These are phyloP conservation scores for Apostasia shenzhenica DNA, from an alignment of 106 monocot genomes.

Conservation along the genomic window DNA sequence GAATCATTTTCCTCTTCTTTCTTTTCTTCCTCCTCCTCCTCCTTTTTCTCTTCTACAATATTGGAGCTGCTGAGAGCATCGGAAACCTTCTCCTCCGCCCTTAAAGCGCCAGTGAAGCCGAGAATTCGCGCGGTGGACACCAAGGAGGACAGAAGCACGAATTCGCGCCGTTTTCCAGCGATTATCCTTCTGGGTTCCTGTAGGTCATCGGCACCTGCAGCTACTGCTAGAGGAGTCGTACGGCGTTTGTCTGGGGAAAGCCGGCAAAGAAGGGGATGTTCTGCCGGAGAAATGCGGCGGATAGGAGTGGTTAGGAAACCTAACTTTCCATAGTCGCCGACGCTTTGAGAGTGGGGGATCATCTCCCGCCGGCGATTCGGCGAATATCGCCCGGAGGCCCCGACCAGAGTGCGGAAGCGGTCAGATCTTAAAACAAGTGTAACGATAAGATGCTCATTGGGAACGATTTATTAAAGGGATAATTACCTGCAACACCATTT, in stretches of 20 bases:
- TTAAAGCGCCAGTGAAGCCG: slow-evolving; percentile 15
- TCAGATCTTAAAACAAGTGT: background rate
- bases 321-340: slow-evolving; percentile 13
- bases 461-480: too few species aligned
- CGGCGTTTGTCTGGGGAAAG: slow-evolving; percentile 7
- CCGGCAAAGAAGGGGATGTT: background rate
- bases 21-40: slow-evolving; percentile 14
- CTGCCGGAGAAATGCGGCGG: background rate
- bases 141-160: slow-evolving; percentile 52
- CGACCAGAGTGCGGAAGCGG: background rate
- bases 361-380: slow-evolving; percentile 11
- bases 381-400: background rate
- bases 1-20: slow-evolving; percentile 21
- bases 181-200: background rate
- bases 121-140: slow-evolving; percentile 24
- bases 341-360: slow-evolving; percentile 20
- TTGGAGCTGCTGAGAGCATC: background rate
- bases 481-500: too few species aligned
- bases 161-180: slow-evolving; percentile 26
- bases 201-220: background rate
- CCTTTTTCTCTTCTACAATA: slow-evolving; percentile 3
- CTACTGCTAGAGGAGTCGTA: background rate
- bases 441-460: too few species aligned
- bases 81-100: slow-evolving; percentile 31
- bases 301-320: background rate